These are phyloP conservation scores for Xylaria sp. DNA, from an alignment of 2,329 filamentous ascomycete species.

Conservation along the genomic window DNA sequence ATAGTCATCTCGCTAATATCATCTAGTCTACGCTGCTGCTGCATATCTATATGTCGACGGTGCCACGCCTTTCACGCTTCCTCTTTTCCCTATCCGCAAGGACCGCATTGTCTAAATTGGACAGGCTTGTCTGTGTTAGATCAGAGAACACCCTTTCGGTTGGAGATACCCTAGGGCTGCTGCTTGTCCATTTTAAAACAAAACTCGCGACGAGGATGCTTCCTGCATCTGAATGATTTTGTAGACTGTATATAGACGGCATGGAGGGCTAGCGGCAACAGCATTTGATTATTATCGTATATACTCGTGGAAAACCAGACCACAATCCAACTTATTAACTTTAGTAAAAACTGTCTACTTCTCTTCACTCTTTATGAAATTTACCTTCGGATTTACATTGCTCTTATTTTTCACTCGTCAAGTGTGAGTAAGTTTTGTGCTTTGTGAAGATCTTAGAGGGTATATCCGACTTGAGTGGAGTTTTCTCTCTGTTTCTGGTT, in stretches of 20 bases:
- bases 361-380: background rate
- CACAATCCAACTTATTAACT: conserved; percentile 31
- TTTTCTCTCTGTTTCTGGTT: background rate
- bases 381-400: background rate
- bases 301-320: conserved; percentile 27
- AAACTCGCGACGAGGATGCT: conserved; percentile 29
- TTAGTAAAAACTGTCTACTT: conserved; percentile 18
- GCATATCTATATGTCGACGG: conserved; percentile 42
- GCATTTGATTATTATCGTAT: conserved; percentile 29
- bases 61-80: conserved; percentile 40
- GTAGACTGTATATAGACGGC: conserved; percentile 36
- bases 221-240: conserved; percentile 20
- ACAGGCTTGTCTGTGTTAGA: background rate
- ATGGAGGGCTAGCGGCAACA: conserved; percentile 26
- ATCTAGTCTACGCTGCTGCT: conserved; percentile 39
- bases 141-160: conserved; percentile 1
- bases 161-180: conserved; percentile 23
- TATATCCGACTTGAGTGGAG: background rate
- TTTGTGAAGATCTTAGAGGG: background rate
- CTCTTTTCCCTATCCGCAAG: conserved; percentile 42
- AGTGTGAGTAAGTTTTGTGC: background rate
- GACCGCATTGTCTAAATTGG: conserved; percentile 38
- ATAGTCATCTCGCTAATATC: conserved; percentile 17
- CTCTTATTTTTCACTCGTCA: too few species aligned
- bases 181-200: conserved; percentile 15